Evolutionary conservation across 2,329 filamentous ascomycete genomes (phyloP).

Genomic region (Ophiocordyceps unilateralis): DNA sequence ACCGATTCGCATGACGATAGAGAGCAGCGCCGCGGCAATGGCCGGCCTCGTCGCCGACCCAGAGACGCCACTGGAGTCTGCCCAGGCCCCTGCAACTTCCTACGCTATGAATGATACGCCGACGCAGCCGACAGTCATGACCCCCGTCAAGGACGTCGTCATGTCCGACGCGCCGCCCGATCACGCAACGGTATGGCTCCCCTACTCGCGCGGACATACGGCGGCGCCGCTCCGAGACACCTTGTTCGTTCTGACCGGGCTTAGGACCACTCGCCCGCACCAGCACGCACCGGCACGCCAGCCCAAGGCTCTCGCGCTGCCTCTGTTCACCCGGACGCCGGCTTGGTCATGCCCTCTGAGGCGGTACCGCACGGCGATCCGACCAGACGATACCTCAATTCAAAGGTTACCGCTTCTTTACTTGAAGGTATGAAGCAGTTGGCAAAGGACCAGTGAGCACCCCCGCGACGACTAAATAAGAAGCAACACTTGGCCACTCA

Average conservation of each 20-base stretch:
- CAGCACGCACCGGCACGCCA: slow-evolving; percentile 31
- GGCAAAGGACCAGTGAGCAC: slow-evolving; percentile 50
- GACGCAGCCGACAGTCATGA: slow-evolving; percentile 6
- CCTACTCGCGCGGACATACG: not conserved
- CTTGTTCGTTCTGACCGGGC: not conserved
- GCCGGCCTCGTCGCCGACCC: slow-evolving; percentile 11
- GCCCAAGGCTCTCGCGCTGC: slow-evolving; percentile 34
- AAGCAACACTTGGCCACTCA: not conserved
- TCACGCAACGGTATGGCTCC: slow-evolving; percentile 19
- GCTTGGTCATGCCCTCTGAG: slow-evolving; percentile 38
- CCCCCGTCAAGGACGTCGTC: slow-evolving; percentile 18
- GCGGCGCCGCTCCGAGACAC: not conserved
- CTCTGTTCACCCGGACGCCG: slow-evolving; percentile 37
- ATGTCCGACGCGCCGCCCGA: slow-evolving; percentile 27
- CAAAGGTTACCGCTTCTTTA: slow-evolving; percentile 48
- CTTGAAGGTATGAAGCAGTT: slow-evolving; percentile 61
- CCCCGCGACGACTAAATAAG: too few species aligned
- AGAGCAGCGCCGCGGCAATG: slow-evolving; percentile 9
- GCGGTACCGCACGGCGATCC: slow-evolving; percentile 49
- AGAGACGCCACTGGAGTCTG: slow-evolving; percentile 6
- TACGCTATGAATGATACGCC: not conserved
- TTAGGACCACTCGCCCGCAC: slow-evolving; percentile 16
- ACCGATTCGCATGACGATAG: not conserved
- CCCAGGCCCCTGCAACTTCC: slow-evolving; percentile 4
- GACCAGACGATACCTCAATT: slow-evolving; percentile 53